Percentiles rank a stretch among this genome's conserved stretches.
phyloP scores from a whole-genome alignment of 1,139 yeast species.

The Pichia sp. region DNA sequence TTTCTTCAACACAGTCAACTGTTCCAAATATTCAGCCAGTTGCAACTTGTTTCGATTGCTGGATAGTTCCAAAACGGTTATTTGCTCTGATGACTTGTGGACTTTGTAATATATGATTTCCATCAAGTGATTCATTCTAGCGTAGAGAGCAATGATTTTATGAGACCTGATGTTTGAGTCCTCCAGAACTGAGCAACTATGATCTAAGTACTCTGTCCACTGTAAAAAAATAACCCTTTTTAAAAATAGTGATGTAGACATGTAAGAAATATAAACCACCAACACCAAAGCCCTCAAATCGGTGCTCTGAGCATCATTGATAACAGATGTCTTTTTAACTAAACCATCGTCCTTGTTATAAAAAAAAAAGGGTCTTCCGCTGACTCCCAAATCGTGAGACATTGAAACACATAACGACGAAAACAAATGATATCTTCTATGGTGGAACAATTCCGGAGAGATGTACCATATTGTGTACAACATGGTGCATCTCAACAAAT shows the following conservation, averaged over 20 bases:
- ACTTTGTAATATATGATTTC: conserved; percentile 59
- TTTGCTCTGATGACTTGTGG: conserved; percentile 34
- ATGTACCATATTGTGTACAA: conserved; percentile 75
- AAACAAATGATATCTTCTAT: conserved; percentile 70
- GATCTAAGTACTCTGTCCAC: conserved; percentile 61
- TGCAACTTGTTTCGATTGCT: conserved; percentile 35
- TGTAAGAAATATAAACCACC: conserved; percentile 47
- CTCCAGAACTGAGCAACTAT: conserved; percentile 52
- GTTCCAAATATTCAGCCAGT: conserved; percentile 41
- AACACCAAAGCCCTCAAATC: conserved; percentile 46
- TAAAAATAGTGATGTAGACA: conserved; percentile 51
- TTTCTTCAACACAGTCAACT: conserved; percentile 38
- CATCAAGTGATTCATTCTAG: conserved; percentile 54
- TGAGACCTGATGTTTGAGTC: conserved; percentile 34
- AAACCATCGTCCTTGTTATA: conserved; percentile 39
- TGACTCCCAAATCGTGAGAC: conserved; percentile 72
- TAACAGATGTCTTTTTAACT: conserved; percentile 30
- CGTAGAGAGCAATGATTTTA: conserved; percentile 51
- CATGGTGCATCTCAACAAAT: conserved; percentile 59
- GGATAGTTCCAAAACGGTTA: conserved; percentile 26
- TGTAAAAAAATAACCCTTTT: conserved; percentile 49
- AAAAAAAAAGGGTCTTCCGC: conserved; percentile 45
- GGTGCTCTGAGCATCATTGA: conserved; percentile 32
- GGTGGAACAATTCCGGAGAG: conserved; percentile 75
- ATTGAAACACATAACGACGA: conserved; percentile 64